Base-by-base conservation (phyloP, 1,139 yeast species). In the Meyerozyma elateridarum region DNA sequence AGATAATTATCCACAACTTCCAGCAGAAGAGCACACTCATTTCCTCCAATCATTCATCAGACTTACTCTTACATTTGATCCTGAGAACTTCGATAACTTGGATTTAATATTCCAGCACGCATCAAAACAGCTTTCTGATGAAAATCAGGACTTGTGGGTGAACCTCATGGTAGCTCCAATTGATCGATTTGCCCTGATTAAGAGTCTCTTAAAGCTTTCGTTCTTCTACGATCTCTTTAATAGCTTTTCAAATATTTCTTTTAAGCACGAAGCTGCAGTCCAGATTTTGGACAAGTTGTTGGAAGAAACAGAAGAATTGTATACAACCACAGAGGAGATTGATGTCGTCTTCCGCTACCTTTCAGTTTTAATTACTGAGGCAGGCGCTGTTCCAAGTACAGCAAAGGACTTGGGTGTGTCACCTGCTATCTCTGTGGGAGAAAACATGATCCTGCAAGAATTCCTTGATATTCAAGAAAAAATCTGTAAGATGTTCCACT, bases 401-500 rank as follows among this genome's bases (percentile, higher is more conserved):
- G 57, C 64, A 28, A 62, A 62, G 36, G 53, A 56, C 39, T 52
- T 68, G 32, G 73, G 73, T 1, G 44, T 67, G 1, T 54, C 58
- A 2, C 55, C 56, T 22, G 52, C 66, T 0, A 49, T 64, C 25
- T 54, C 52, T 32, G 41, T 65, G 5, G 68, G 61, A 5, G 64
- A 57, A 24, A 28, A 28, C 16, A 47, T 51, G 27, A 45, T 64
- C 2, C 49, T 65, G 0, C 58, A 56, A 22, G 72, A 65, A 6
- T 64, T 65, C 34, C 52, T 75, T 17, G 55, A 61, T n/a, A 76
- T 73, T 31, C 88, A 82, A 47, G 84, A 84, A 42, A 76, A 73
- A 36, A 56, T 89, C 9, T 78, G 91, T 26, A 81, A 80, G 45
- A 54, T 85, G n/a, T 61, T 85, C 4, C 89, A 81, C 45, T 62